A percentile compares a stretch with the other conserved stretches of the same genome.
Evolutionary conservation across 768 basidiomycete genomes (phyloP).

Genomic region (Lentinula edodes): DNA sequence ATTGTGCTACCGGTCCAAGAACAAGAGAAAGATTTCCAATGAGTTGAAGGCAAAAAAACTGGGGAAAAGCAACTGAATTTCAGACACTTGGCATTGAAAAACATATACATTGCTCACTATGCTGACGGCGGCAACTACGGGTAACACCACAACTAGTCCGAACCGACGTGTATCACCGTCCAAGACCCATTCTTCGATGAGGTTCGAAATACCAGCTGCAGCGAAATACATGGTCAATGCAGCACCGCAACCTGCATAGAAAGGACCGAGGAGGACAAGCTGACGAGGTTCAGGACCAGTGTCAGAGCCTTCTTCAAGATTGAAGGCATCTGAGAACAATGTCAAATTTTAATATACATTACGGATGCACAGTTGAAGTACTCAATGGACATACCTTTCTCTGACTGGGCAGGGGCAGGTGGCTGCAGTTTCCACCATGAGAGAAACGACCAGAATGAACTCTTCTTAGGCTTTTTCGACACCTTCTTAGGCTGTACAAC

Average conservation of each 20-base stretch:
- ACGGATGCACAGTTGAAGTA: too few relatives aligned
- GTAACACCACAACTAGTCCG: constrained; percentile 55
- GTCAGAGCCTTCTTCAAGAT: not conserved
- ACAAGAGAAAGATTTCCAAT: constrained; percentile 45
- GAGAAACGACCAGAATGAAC: not conserved
- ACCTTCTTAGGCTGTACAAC: not conserved
- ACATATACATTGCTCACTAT: constrained; percentile 39
- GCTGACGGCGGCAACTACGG: constrained; percentile 73
- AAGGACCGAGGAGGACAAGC: constrained; percentile 55
- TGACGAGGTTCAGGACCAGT: constrained; percentile 22
- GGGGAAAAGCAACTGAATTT: not conserved
- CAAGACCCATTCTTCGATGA: constrained; percentile 63
- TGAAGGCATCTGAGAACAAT: not conserved
- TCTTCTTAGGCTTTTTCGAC: not conserved
- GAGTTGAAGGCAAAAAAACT: constrained; percentile 79
- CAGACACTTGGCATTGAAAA: not conserved
- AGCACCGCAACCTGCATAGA: constrained; percentile 65
- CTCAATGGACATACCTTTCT: not conserved
- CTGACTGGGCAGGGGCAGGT: not conserved
- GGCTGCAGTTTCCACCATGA: constrained; percentile 4
- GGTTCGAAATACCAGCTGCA: constrained; percentile 50
- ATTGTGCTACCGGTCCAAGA: constrained; percentile 80
- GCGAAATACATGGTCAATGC: constrained; percentile 61
- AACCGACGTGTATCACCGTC: constrained; percentile 64
- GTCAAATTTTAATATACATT: not conserved